Evolutionary conservation across 2,329 filamentous ascomycete species (phyloP), one percentile per base, ranked within the genome.

Genomic region (Ascochyta fabae): DNA sequence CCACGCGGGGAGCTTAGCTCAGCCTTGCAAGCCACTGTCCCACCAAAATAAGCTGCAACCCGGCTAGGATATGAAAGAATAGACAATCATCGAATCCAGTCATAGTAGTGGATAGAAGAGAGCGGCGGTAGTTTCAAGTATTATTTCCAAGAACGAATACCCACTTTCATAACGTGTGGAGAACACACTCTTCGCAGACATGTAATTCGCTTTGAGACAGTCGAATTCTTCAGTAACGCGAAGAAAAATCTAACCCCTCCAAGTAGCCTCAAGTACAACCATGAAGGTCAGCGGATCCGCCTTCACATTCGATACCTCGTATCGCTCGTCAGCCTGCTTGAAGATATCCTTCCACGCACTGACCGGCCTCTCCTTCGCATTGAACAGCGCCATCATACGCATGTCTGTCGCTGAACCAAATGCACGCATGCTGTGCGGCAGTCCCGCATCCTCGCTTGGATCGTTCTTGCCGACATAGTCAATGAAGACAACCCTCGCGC

Each of bases 341-440:
- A 83, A 79, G 2, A 83, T 69, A 15, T 68, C 66, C 62, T 74
- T 76, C 79, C 81, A 84, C 4, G 77, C 79, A n/a, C 75, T 70
- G 0, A 77, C 75, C 0, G 76, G 73, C 19, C 81, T 72, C 69
- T 84, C 82, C 59, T 77, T 77, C 3, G 75, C 75, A 58, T 81
- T 83, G 44, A 81, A 81, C 6, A 83, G 62, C 3, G 78, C 77
- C 77, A 83, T 79, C 76, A 84, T 78, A 41, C 79, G 72, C 58
- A 85, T 51, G 65, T 85, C 82, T 12, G 78, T 81, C 31, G 67
- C 63, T 3, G 69, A 69, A 0, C 69, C 70, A 42, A 64, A 69
- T 33, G 65, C 63, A 1, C 53, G 48, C n/a, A 73, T 65, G 29
- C 54, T 60, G 24, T 61, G 53, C 48, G 69, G 70, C 35, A 72